Base-by-base conservation (phyloP, 257 asterid species). In the Plectranthus barbatus region DNA sequence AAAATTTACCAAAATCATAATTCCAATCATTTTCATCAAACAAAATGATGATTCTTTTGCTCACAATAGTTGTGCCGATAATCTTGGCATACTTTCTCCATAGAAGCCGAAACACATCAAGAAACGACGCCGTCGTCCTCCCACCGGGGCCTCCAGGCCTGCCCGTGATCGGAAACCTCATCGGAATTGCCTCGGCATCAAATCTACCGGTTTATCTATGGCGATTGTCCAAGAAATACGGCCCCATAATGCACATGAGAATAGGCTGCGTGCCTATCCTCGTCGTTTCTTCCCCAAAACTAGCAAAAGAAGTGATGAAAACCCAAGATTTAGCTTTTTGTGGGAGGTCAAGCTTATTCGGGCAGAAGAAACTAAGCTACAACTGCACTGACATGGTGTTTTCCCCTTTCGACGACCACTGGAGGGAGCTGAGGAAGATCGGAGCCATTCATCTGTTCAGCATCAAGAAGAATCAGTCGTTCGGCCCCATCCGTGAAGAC, bases 131-230 rank as follows among this genome's bases (percentile, higher is more conserved):
- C 34, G 49, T 2, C 36, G 1, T 6, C 48, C 19, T 1, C 2
- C 76, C 76, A 15, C 74, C 78, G 0, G 74, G 78, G 6, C 78
- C 78, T 3, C 64, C 64, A 0, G 63, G 59, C 5, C 58, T 56
- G 1, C 78, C 74, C 0, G 12, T 74, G 2, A 62, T 74, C n/a
- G 78, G 78, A 40, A 74, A 68, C 54, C 56, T 74, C 20, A 70
- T 39, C 37, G 47, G 56, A 12, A 3, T 73, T 6, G 74, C 26
- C 60, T 3, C 31, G 1, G 15, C 67, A 0, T 12, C 2, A 19
- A 14, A 56, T 11, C 71, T 48, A 0, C 71, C 39, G 6, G 5
- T 48, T 1, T 47, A 66, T 6, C 64, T 66, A 31, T 45, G 64
- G 57, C 39, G 33, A 2, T 64, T 66, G 10, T 66, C 72, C n/a